Base-by-base conservation (phyloP, 2,329 filamentous ascomycete genomes). In the Venturia nashicola region DNA sequence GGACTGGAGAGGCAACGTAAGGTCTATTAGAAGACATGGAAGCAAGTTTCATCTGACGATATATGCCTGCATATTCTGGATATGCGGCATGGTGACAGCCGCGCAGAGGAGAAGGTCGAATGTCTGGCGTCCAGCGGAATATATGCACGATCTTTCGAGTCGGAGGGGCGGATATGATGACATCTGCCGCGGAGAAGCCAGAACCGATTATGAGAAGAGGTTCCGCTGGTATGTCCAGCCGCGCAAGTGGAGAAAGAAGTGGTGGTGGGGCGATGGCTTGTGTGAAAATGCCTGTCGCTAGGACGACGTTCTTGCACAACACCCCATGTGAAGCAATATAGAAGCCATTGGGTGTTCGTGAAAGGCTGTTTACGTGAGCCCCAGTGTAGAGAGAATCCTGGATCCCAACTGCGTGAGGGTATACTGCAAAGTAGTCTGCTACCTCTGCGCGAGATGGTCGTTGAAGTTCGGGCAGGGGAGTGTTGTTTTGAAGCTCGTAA, bases 181-280 rank as follows among this genome's bases (percentile, higher is more conserved):
- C 75, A 72, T 86, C 83, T 34, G 83, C 83, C 2, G 83, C 83
- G 2, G 82, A 83, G 71, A 86, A 86, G 0, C 83, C 83, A 9
- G 83, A 85, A 6, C 83, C 83, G 60, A 86, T 76, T 6, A 86
- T 79, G 4, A 86, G 75, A 1, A 85, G 69, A 0, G 82, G 80
- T 3, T 71, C 67, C 1, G 71, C 62, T 1, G 60, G 18, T 20
- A 64, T 65, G 65, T 65, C 67, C 63, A 68, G 69, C 59, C 20
- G 32, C 8, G 77, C 67, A 8, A 85, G 68, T 1, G 82, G 80
- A 18, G 75, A 70, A 3, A 84, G 74, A 11, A 80, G 69, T 1
- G 77, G 75, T 11, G 79, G 78, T 1, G 82, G 80, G 12, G 79
- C 76, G 42, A 84, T 79, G 27, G 79, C 73, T 64, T 81, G 75